Base-by-base conservation (phyloP, 2,329 filamentous ascomycete species). In the Coleophoma cylindrospora region DNA sequence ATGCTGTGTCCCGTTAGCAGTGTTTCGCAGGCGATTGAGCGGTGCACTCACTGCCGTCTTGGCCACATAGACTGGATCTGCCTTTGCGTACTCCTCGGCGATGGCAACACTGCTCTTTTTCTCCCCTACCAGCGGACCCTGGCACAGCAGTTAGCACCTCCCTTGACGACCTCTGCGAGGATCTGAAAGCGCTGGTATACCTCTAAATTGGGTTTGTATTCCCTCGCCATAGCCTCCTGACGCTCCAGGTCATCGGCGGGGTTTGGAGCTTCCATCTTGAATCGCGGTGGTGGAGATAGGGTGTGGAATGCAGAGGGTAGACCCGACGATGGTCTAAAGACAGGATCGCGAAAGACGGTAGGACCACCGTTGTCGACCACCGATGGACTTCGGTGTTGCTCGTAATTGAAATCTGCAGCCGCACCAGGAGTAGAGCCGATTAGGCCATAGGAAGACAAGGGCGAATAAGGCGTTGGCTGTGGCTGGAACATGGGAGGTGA, bases 41-140 rank as follows among this genome's bases (percentile, higher is more conserved):
- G 37, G 54, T 56, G 48, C 51, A 75, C 84, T 69, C 74, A 95
- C 92, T 64, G 82, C 79, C 45, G 91, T 96, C 75, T 97, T 97
- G 52, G 86, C 81, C 46, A 91, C 84, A 67, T 89, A 95, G 55
- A 89, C 74, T 6, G 86, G 83, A 67, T 97, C 91, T 54, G 90
- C 91, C 68, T 87, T 87, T 54, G 90, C 88, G 72, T 96, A 97
- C 67, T 96, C 89, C 56, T 85, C 78, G 14, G 87, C 84, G 64
- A 99, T 90, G 57, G 77, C 81, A 59, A 83, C 80, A 69, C 86
- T 95, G 47, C 87, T 81, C 63, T 83, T 82, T 69, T 87, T 89
- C 54, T 86, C 79, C 61, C 90, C 88, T 57, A 97, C 87, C 45
- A 91, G 76, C 54, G 89, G 88, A 50, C 90, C 91, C 92, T 96